Conservation (phyloP, 2,329 filamentous ascomycete species). For the Trichoderma hamatum region DNA sequence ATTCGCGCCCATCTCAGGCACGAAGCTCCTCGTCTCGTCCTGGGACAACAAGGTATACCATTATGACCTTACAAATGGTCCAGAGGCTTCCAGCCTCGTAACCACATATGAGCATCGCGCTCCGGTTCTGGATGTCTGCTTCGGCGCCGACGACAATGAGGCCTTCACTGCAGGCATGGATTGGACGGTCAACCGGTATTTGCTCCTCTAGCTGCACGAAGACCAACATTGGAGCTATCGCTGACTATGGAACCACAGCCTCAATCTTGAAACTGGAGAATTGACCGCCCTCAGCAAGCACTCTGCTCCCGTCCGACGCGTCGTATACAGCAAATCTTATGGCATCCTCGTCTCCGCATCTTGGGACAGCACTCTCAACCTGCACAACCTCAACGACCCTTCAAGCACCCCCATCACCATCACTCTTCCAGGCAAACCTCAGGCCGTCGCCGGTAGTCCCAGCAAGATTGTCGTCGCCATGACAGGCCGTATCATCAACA, state of each 20-base stretch:
- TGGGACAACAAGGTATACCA: constrained; percentile 94
- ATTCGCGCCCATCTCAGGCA: constrained; percentile 78
- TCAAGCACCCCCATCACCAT: constrained; percentile 64
- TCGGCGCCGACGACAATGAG: constrained; percentile 78
- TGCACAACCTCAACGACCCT: constrained; percentile 67
- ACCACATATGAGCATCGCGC: constrained; percentile 78
- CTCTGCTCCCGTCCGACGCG: constrained; percentile 74
- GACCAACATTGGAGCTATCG: not conserved
- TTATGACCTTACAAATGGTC: constrained; percentile 71
- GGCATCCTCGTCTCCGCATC: constrained; percentile 83
- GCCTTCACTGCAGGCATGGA: constrained; percentile 88
- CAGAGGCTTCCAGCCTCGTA: constrained; percentile 60
- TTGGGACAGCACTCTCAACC: constrained; percentile 89
- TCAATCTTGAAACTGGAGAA: constrained; percentile 73
- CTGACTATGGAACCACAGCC: constrained; percentile 37
- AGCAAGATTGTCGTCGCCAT: constrained; percentile 93
- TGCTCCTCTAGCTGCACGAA: not conserved
- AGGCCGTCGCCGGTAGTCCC: constrained; percentile 76
- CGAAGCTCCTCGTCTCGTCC: constrained; percentile 82
- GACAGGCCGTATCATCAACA: constrained; percentile 89
- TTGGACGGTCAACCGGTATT: constrained; percentile 76
- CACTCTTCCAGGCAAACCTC: constrained; percentile 80
- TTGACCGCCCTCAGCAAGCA: constrained; percentile 80
- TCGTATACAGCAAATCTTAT: constrained; percentile 78
- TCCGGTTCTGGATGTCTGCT: constrained; percentile 89